phyloP scores from a whole-genome alignment of 2,329 filamentous ascomycete genomes.

The Drechslerella stenobrocha region DNA sequence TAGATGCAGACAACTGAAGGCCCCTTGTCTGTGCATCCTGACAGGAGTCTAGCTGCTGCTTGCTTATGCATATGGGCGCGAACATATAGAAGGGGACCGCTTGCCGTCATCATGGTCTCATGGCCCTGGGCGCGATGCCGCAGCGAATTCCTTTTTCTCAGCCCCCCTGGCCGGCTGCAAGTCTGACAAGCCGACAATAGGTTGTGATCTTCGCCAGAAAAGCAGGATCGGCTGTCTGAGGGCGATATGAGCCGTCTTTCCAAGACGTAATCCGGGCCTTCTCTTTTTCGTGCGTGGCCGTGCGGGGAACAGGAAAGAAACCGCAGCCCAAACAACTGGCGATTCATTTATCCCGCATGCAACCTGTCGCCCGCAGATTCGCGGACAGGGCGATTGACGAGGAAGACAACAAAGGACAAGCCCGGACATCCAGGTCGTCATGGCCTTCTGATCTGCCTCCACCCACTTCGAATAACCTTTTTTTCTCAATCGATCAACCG shows the following conservation, averaged over 20 bases:
- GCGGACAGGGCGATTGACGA: conserved; percentile 5
- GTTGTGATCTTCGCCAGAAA: conserved; percentile 33
- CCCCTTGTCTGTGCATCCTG: background rate
- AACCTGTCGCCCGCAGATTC: background rate
- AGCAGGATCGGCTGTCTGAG: conserved; percentile 34
- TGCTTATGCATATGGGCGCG: too few relatives aligned
- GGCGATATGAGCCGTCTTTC: conserved; percentile 38
- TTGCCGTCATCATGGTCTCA: conserved; percentile 48
- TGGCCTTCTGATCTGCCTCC: conserved; percentile 23
- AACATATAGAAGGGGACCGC: background rate
- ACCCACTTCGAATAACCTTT: conserved; percentile 19
- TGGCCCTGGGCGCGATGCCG: conserved; percentile 38
- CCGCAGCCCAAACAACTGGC: conserved; percentile 14
- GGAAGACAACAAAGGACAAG: conserved; percentile 2
- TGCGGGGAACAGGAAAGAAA: conserved; percentile 30
- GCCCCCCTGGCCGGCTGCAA: conserved; percentile 39
- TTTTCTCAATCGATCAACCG: too few relatives aligned
- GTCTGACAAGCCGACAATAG: conserved; percentile 37
- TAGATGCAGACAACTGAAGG: background rate
- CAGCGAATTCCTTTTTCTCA: conserved; percentile 37
- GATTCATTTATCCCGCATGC: conserved; percentile 5
- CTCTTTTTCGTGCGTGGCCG: conserved; percentile 13
- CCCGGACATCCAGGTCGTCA: conserved; percentile 12
- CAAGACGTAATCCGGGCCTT: conserved; percentile 45
- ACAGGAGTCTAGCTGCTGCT: too few relatives aligned